Evolutionary conservation across 2,329 filamentous ascomycete species (phyloP), one percentile per base, ranked within the genome.

Genomic region (Parastagonospora avenae): DNA sequence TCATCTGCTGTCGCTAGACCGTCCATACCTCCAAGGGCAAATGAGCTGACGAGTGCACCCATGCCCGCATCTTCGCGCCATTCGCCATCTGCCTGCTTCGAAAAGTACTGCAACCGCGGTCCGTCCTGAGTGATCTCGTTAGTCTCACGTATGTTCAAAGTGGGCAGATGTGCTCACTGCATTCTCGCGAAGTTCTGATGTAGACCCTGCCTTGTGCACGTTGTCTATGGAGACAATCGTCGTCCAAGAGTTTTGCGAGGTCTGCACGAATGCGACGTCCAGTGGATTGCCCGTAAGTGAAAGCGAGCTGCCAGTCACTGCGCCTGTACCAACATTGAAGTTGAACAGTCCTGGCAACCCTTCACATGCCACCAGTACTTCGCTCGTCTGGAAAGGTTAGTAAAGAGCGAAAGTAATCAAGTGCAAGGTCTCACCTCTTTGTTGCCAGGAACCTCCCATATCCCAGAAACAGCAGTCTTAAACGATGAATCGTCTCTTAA

Each of bases 201-300:
- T 81, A n/a, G 81, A 84, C 11, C 76, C 76, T 30, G 77, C 62
- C 45, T 79, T 72, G 55, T 84, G 82, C 46, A 82, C 64, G 33
- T 76, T 77, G 62, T 86, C 84, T 42, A 85, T 70, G 1, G 83
- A 82, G 32, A 85, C 74, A 19, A 82, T 44, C n/a, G 57, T 44
- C 11, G 45, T 55, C n/a, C 55, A 51, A 11, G 50, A 51, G 8
- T 36, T 42, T 32, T 48, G 39, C 19, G 55, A 46, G 12, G 42
- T 37, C 1, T 49, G 48, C 9, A 73, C 32, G 37, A 73, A 65
- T 9, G 74, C 63, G n/a, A 83, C 62, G 64, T 86, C 83, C 4
- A 93, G 80, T 1, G 86, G 82, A 62, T 90, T 91, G 7, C 88
- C 88, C 2, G 80, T 77, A 4, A 91, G 71, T 33, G 77, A 71